phyloP scores from a whole-genome alignment of 352 stramenopile genomes.

The Phytopythium boreale region DNA sequence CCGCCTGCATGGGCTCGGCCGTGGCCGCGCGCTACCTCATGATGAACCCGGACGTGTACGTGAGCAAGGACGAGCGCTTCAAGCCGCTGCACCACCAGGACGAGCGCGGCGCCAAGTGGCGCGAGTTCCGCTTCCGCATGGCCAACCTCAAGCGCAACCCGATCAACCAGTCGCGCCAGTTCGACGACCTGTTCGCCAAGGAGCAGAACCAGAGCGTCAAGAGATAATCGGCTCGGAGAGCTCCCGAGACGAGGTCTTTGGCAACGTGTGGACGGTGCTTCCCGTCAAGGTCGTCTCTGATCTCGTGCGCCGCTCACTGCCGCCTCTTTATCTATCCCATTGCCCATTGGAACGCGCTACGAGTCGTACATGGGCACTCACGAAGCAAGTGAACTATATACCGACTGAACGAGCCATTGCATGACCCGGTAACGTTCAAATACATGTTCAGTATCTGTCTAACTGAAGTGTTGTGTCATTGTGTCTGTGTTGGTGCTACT shows the following conservation, averaged over 20 bases:
- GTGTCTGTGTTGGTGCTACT: not conserved
- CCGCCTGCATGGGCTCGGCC: slow-evolving; percentile 27
- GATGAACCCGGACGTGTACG: slow-evolving; percentile 58
- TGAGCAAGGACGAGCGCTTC: slow-evolving; percentile 60
- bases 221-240: slow-evolving; percentile 27
- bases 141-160: slow-evolving; percentile 63
- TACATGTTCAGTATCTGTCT: not conserved
- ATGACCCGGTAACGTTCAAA: slow-evolving; percentile 2
- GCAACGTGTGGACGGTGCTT: not conserved
- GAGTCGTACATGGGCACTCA: not conserved
- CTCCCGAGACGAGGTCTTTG: no score
- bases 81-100: slow-evolving; percentile 46
- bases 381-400: slow-evolving; percentile 2
- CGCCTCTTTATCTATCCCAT: slow-evolving; percentile 6
- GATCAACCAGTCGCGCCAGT: slow-evolving; percentile 70
- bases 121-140: slow-evolving; percentile 63
- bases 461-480: no score
- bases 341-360: not conserved
- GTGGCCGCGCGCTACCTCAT: slow-evolving; percentile 42
- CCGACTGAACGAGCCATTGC: not conserved
- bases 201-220: slow-evolving; percentile 50
- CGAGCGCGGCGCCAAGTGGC: slow-evolving; percentile 39
- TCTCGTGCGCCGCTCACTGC: not conserved
- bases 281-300: not conserved
- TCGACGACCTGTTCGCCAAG: slow-evolving; percentile 54